Base-by-base conservation (phyloP, 805 yeast genomes). In the Candida coquimbonensis region DNA sequence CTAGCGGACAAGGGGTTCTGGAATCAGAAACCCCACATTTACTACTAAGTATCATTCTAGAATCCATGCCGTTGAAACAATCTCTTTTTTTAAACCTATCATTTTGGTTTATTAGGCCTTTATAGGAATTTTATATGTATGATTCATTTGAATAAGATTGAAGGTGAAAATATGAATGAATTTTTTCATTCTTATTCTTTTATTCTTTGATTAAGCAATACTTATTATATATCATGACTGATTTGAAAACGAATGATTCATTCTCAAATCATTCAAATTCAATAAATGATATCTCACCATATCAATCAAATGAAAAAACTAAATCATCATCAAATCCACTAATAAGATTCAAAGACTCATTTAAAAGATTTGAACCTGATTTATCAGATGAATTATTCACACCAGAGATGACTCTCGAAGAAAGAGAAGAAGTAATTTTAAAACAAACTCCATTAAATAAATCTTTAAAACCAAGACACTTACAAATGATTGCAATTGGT, bases 401-500 rank as follows among this genome's bases (percentile, higher is more conserved):
- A 32, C 57, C 68, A 45, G 60, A 54, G 54, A 62, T 68, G 53
- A 51, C 67, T 7, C 72, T 69, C 40, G 62, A 64, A 33, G 74
- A 72, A 56, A 69, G 67, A 49, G 73, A 76, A 21, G 65, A 67
- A 33, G 53, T 61, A 27, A 63, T 65, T 32, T 55, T 75, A 3
- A 80, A 83, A 25, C 68, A 69, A 47, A 68, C 86, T 5, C 89
- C 86, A 3, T 67, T 83, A 49, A 67, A 75, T 40, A 72, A 77
- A 52, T 67, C 74, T 13, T 62, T 80, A 57, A 78, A 77, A 53
- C 62, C 67, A 38, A 74, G 84, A 66, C 86, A 80, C 54, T 60
- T 81, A 55, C 79, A 80, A 52, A 79, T 82, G 76, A 74, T 82
- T 49, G 80, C 87, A 33, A 77, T 82, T 39, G 86, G 86, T 36